Conservation (phyloP, 345 rosid genomes). For the Carallia brachiata region DNA sequence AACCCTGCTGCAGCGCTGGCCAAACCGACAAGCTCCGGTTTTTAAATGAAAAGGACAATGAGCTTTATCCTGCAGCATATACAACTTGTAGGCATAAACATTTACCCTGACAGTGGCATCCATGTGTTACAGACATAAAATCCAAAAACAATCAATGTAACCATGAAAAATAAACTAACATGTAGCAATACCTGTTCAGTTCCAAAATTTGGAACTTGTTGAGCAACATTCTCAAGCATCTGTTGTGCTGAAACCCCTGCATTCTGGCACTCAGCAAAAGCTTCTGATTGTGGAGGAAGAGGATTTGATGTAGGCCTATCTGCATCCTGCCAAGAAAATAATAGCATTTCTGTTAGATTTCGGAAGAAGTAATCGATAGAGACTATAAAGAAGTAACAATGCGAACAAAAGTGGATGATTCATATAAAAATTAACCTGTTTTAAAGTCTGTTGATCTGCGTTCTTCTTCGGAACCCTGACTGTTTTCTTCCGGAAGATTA, state of each 20-base stretch:
- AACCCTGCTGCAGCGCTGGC: conserved; percentile 92
- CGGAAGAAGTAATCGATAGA: not conserved
- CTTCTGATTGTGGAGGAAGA: conserved; percentile 78
- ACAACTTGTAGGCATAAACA: not conserved
- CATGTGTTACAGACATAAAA: not conserved
- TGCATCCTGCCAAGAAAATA: conserved; percentile 45
- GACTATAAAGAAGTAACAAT: not conserved
- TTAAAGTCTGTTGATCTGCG: conserved; percentile 18
- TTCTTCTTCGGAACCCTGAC: conserved; percentile 69
- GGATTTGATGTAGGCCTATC: conserved; percentile 92
- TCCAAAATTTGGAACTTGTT: conserved; percentile 88
- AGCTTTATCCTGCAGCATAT: conserved; percentile 75
- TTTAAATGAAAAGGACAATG: conserved; percentile 97
- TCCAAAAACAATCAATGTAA: not conserved
- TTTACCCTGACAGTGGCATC: too few species aligned
- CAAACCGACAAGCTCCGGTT: conserved; percentile 96
- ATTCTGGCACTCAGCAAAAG: conserved; percentile 44
- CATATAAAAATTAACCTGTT: conserved; percentile 42
- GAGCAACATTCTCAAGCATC: conserved; percentile 70
- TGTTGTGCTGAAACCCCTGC: conserved; percentile 56
- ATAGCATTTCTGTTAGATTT: not conserved
- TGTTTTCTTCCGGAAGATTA: conserved; percentile 71
- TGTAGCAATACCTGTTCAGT: conserved; percentile 68
- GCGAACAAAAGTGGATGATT: not conserved
- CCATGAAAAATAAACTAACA: not conserved